phyloP scores from a whole-genome alignment of 2,329 filamentous ascomycete genomes.

The Laburnicola sp. region DNA sequence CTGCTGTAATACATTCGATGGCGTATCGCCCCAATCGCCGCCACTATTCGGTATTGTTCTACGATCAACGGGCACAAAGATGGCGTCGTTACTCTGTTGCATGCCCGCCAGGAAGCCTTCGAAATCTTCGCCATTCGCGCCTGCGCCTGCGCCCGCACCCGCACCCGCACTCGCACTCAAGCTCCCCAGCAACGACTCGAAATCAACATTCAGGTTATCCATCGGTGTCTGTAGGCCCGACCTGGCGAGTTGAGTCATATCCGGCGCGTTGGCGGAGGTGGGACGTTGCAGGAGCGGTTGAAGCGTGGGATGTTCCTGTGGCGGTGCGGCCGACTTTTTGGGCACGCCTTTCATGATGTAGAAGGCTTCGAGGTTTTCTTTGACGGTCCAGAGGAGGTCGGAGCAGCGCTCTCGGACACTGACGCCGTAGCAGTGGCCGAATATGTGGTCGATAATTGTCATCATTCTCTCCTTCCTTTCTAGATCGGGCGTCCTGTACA shows the following conservation, averaged over 20 bases:
- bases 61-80: constrained; percentile 44
- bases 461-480: constrained; percentile 42
- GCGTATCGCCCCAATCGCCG: too few relatives aligned
- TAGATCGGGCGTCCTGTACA: constrained; percentile 58
- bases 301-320: constrained; percentile 34
- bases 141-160: constrained; percentile 19
- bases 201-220: constrained; percentile 37
- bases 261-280: constrained; percentile 6
- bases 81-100: constrained; percentile 32
- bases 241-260: constrained; percentile 19
- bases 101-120: constrained; percentile 31
- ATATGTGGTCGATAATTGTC: constrained; percentile 46
- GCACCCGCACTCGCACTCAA: constrained; percentile 16
- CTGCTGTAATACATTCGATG: too few relatives aligned
- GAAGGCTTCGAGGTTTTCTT: constrained; percentile 45
- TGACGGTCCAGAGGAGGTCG: constrained; percentile 43
- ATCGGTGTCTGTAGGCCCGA: constrained; percentile 26
- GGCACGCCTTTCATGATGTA: constrained; percentile 46
- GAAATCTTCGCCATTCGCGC: too few relatives aligned
- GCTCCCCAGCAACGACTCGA: constrained; percentile 36
- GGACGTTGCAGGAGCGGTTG: constrained; percentile 20
- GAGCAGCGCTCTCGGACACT: constrained; percentile 40
- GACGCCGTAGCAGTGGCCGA: constrained; percentile 45
- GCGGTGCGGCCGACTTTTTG: constrained; percentile 28
- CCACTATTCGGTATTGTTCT: too few relatives aligned